These are phyloP conservation scores for Limtongia smithiae DNA, from an alignment of 805 yeast species.

Conservation along the genomic window DNA sequence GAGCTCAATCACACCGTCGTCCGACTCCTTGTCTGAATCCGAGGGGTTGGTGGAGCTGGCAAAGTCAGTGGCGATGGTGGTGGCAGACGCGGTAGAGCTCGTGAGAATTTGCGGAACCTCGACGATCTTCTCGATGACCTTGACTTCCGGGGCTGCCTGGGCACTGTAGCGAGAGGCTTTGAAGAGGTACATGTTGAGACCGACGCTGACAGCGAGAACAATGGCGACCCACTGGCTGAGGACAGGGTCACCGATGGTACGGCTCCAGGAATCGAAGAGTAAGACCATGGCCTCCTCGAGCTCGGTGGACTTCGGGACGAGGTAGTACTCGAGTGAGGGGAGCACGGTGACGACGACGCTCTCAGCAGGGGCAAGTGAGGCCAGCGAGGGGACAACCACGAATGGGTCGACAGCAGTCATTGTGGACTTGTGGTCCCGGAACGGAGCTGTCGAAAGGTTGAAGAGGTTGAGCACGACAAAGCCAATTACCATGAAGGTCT, in stretches of 20 bases:
- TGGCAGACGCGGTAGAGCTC: constrained; percentile 21
- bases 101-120: constrained; percentile 36
- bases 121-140: constrained; percentile 36
- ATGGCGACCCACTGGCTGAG: constrained; percentile 73
- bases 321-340: constrained; percentile 40
- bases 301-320: constrained; percentile 23
- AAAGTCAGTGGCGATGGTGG: constrained; percentile 17
- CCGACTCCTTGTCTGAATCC: constrained; percentile 35
- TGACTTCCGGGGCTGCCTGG: constrained; percentile 31
- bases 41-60: constrained; percentile 31
- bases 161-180: constrained; percentile 57
- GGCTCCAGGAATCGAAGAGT: constrained; percentile 53
- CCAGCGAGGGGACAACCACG: constrained; percentile 20
- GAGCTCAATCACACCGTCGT: constrained; percentile 36
- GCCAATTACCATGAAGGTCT: constrained; percentile 35
- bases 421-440: constrained; percentile 25
- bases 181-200: constrained; percentile 77
- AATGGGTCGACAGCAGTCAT: constrained; percentile 20
- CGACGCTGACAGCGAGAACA: constrained; percentile 68
- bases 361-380: constrained; percentile 9
- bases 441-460: constrained; percentile 39
- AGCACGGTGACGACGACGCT: constrained; percentile 37
- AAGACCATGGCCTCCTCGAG: constrained; percentile 58
- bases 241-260: constrained; percentile 72
- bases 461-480: constrained; percentile 39